Percentiles rank a stretch among this genome's conserved stretches.
Conservation (phyloP, 441 rosid species). For the Codiaeum variegatum region DNA sequence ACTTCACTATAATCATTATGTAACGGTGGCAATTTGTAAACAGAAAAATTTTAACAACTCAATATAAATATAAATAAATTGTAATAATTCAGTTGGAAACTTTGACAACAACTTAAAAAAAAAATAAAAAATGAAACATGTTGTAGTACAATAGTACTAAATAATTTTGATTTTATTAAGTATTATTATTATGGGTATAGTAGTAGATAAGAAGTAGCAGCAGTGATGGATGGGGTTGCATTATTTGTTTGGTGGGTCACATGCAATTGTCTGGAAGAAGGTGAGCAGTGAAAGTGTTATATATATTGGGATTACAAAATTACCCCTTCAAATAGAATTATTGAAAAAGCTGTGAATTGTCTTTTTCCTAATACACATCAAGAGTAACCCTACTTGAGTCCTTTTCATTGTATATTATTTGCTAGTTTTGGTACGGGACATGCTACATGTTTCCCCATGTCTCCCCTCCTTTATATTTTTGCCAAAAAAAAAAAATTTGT, state of each 20-base stretch:
- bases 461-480: too few relatives aligned
- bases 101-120: not conserved
- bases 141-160: not conserved
- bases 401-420: not conserved
- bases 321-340: not conserved
- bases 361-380: constrained; percentile 14
- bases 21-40: not conserved
- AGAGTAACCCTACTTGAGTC: constrained; percentile 5
- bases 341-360: constrained; percentile 11
- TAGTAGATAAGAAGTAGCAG: not conserved
- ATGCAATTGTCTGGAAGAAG: constrained; percentile 44
- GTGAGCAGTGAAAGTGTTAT: constrained; percentile 21
- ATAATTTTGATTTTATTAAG: not conserved
- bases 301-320: not conserved
- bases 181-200: not conserved
- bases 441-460: too few relatives aligned
- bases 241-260: constrained; percentile 53
- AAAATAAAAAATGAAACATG: not conserved
- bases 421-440: not conserved
- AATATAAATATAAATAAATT: too few relatives aligned
- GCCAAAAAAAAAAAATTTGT: too few relatives aligned
- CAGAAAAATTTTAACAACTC: too few relatives aligned
- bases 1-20: constrained; percentile 2
- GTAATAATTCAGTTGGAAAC: too few relatives aligned
- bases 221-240: constrained; percentile 37